Evolutionary conservation across 2,329 filamentous ascomycete genomes (phyloP), one percentile per base, ranked within the genome.

Genomic region (Colletotrichum abscissum): DNA sequence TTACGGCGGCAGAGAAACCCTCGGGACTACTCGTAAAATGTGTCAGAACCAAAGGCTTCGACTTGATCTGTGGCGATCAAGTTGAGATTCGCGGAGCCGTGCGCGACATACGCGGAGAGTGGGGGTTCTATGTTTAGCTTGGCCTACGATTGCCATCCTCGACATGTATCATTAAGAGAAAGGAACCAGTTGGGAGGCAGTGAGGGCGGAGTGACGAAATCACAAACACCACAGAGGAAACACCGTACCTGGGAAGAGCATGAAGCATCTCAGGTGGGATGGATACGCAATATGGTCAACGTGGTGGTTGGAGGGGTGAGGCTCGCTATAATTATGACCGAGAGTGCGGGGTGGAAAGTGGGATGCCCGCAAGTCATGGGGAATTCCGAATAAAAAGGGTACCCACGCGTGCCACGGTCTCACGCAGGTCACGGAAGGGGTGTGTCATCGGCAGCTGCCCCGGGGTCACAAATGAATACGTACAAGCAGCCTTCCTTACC

Each of bases 301-400:
- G 19, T 42, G 38, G 38, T 54, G 22, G 54, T 38, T 67, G 55
- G 63, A 42, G 58, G 57, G 62, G 59, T 35, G 38, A 63, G 12
- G 67, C 77, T 81, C 80, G 80, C 79, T 80, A 74, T 75, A 79
- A 79, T 78, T 73, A 24, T 75, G n/a, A 38, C 80, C 80, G 79
- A 81, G 75, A 54, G 49, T 30, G 60, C 57, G 75, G 72, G 75
- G 76, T 75, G 74, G 19, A n/a, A 26, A 30, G 57, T 19, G 56
- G 66, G 59, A 35, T 49, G 42, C 19, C 42, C 42, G n/a, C 19
- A 49, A 5, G 42, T 22, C 42, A 49, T 49, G 42, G 19, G 42
- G 42, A 49, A 49, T 49, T 22, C 19, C 38, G 38, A 42, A 42
- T 42, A 7, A 42, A 42, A 42, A 42, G 38, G 38, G 38, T 16